Base-by-base conservation (phyloP, 73 alveolate species). In the Durusdinium trenchii region DNA sequence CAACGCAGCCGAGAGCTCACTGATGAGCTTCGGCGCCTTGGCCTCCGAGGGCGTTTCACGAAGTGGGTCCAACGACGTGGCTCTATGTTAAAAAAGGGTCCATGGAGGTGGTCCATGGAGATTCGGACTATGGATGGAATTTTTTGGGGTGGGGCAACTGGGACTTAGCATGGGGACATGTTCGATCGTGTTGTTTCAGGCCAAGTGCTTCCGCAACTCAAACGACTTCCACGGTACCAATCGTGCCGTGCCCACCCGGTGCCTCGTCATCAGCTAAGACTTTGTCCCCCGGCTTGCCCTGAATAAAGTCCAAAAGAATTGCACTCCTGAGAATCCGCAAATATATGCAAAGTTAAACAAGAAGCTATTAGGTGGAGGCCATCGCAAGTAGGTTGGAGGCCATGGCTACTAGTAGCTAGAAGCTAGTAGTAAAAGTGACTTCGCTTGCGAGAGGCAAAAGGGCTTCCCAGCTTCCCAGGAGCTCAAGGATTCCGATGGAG, bases 251-350 rank as follows among this genome's bases (percentile, higher is more conserved):
- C 1, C 35, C 50, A 0, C n/a, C 9, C 42, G 35, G 50, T 50
- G 71, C 95, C 95, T 90, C 96, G 23, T 90, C 79, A 14, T 76
- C 78, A 3, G 98, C 90, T 45, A 91, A 57, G 78, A 91, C 57
- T 50, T 91, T 78, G 75, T 91, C 98, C 38, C 98, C 98, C 2
- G 90, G 40, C 76, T 91, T 91, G 76, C 90, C 98, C 54, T 54
- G 50, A 54, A 91, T 48, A 78, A 91, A 91, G 82, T 91, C 98
- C 98, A 91, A 38, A 18, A 91, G 78, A 20, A 91, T 46, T 20
- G 98, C 98, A 23, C 90, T 67, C 98, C 98, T 91, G 20, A 28
- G 45, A 23, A 28, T 30, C n/a, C 52, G 52, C 86, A n/a, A 75
- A 40, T 1, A 2, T 9, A 0, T 38, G 23, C 32, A 32, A 16